Evolutionary conservation across 2,329 filamentous ascomycete species (phyloP), one percentile per base, ranked within the genome.

Genomic region (Elsinoe batatas): DNA sequence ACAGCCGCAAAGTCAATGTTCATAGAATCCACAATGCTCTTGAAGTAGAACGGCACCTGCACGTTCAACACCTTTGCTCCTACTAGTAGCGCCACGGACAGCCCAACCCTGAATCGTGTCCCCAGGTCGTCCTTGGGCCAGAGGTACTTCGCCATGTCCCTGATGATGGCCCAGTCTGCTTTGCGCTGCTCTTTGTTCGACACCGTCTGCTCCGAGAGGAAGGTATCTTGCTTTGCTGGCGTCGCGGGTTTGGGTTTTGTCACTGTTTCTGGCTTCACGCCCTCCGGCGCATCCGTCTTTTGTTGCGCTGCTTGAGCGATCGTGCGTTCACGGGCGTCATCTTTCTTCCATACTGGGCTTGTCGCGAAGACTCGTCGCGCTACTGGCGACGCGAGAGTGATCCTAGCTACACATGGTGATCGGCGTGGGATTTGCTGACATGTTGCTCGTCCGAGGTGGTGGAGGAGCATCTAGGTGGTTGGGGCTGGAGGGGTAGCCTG

Each of bases 1-100:
- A 88, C 74, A 13, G 85, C 79, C n/a, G 82, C 80, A 67, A 95
- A 84, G 70, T 98, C 93, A 62, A 98, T 81, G 69, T 98, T 98
- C 89, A 98, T 95, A 17, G 88, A 84, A 70, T 98, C 94, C 40
- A 98, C 88, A 61, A 98, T 97, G 70, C 76, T 91, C 77, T 97
- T 97, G 77, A 98, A 98, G 76, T 96, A 98, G 69, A 98, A 98
- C 0, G 93, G 93, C 46, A 98, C 89, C 74, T 98, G 90, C 13
- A 98, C 93, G 70, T 97, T 98, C 65, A 98, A 77, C 49, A 95
- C 70, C 78, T 98, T 98, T 67, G 90, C 89, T 58, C 91, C 88
- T 18, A 98, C 74, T 36, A 98, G 78, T 60, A 98, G 73, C 6
- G 79, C 82, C 3, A 98, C 79, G n/a, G 91, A 90, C 47, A 95